Percentiles rank a stretch among this genome's conserved stretches.
Conservation (phyloP, 2,329 filamentous ascomycete species). For the Graphium sp. region DNA sequence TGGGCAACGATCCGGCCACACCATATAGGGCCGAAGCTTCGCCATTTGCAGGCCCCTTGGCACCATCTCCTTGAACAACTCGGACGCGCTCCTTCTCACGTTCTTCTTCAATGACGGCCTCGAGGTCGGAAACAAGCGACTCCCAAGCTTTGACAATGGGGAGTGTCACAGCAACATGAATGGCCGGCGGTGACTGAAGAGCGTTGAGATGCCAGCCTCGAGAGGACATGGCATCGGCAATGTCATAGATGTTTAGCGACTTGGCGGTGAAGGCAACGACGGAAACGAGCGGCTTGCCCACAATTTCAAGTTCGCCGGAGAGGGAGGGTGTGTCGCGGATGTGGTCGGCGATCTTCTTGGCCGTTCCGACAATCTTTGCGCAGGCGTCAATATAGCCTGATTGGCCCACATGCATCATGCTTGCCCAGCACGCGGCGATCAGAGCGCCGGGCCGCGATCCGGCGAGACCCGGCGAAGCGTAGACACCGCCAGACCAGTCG, state of each 20-base stretch:
- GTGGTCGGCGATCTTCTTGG: constrained; percentile 65
- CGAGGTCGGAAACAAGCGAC: constrained; percentile 56
- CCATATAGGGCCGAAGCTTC: constrained; percentile 85
- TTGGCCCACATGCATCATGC: constrained; percentile 76
- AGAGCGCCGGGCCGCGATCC: constrained; percentile 84
- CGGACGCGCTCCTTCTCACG: constrained; percentile 66
- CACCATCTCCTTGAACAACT: constrained; percentile 49
- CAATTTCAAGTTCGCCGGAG: constrained; percentile 54
- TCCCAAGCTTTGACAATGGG: constrained; percentile 74
- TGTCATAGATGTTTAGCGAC: constrained; percentile 82
- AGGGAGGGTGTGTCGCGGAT: constrained; percentile 55
- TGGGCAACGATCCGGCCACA: constrained; percentile 83
- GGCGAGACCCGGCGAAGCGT: constrained; percentile 82
- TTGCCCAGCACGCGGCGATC: constrained; percentile 92
- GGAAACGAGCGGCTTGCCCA: constrained; percentile 75
- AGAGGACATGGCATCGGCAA: constrained; percentile 71
- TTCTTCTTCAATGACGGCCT: constrained; percentile 51
- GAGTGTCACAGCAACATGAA: constrained; percentile 86
- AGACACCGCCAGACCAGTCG: constrained; percentile 91
- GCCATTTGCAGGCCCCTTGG: constrained; percentile 50
- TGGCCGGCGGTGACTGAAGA: constrained; percentile 76
- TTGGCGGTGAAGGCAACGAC: constrained; percentile 79
- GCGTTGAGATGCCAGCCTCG: constrained; percentile 95
- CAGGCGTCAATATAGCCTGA: constrained; percentile 77
- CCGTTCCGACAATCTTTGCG: constrained; percentile 69